These are phyloP conservation scores for Eucalyptus grandis DNA, from an alignment of 345 rosid genomes.

Conservation along the genomic window DNA sequence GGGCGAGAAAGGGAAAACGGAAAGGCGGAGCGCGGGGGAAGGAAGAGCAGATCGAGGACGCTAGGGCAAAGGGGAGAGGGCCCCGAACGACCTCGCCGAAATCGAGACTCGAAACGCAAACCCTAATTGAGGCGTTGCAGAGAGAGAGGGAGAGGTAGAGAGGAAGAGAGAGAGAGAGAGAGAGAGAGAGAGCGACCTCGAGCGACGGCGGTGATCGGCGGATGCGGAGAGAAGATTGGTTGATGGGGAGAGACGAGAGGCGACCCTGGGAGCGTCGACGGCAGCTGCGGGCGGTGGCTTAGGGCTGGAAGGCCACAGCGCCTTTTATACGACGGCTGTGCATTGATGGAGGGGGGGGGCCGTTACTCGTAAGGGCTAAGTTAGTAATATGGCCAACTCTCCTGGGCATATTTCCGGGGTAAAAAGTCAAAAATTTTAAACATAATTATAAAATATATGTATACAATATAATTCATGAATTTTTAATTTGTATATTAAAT, in stretches of 20 bases:
- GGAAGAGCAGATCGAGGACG: not conserved
- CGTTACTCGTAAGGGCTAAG: not conserved
- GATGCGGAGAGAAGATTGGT: not conserved
- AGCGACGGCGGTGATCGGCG: not conserved
- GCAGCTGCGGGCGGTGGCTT: not conserved
- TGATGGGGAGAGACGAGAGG: not conserved
- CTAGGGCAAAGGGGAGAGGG: not conserved
- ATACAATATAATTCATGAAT: rapidly evolving
- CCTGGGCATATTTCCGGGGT: not conserved
- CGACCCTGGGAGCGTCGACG: not conserved
- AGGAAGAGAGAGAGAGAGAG: not conserved
- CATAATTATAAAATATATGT: too few species aligned
- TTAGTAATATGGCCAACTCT: not conserved
- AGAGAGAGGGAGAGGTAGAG: not conserved
- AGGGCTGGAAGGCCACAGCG: not conserved
- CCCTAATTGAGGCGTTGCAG: not conserved
- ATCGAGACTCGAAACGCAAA: not conserved
- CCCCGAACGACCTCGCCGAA: not conserved
- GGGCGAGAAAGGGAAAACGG: not conserved
- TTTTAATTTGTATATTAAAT: not conserved
- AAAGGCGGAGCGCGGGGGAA: not conserved
- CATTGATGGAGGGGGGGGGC: not conserved
- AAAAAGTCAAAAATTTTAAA: not conserved
- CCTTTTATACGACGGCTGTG: not conserved
- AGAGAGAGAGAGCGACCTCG: not conserved